These are phyloP conservation scores for Aspergillus neotritici DNA, from an alignment of 2,329 filamentous ascomycete species.

Conservation along the genomic window DNA sequence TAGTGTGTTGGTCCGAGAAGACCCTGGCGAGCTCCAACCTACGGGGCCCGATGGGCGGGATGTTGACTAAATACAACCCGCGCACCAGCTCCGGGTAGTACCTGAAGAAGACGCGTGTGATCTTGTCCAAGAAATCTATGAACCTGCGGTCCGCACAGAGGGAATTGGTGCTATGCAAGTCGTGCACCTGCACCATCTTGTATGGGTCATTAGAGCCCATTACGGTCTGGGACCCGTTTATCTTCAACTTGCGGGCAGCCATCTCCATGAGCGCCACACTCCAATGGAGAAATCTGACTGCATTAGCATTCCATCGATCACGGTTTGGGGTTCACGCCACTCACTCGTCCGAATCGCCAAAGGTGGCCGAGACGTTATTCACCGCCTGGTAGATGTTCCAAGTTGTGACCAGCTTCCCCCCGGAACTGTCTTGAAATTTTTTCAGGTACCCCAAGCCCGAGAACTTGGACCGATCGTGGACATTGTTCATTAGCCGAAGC, in stretches of 20 bases:
- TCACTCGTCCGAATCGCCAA: conserved; percentile 75
- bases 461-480: conserved; percentile 63
- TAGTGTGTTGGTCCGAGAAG: conserved; percentile 65
- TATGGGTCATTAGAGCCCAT: conserved; percentile 68
- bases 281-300: conserved; percentile 75
- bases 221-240: conserved; percentile 65
- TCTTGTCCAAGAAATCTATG: too few relatives aligned
- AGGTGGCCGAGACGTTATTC: conserved; percentile 73
- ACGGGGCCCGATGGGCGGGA: conserved; percentile 87
- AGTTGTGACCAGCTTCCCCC: conserved; percentile 58
- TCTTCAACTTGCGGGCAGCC: conserved; percentile 66
- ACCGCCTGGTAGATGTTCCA: conserved; percentile 93
- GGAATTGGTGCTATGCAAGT: conserved; percentile 85
- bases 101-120: too few relatives aligned
- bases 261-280: conserved; percentile 87
- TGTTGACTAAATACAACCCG: conserved; percentile 95
- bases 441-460: conserved; percentile 75
- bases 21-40: conserved; percentile 70
- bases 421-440: conserved; percentile 52
- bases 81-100: conserved; percentile 84
- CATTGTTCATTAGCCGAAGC: conserved; percentile 56
- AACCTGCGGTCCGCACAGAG: conserved; percentile 72
- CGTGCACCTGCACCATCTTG: conserved; percentile 87
- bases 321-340: conserved; percentile 27
- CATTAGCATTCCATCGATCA: conserved; percentile 1